Evolutionary conservation across 2,329 filamentous ascomycete species (phyloP).

Genomic region (Penicillium sp.): DNA sequence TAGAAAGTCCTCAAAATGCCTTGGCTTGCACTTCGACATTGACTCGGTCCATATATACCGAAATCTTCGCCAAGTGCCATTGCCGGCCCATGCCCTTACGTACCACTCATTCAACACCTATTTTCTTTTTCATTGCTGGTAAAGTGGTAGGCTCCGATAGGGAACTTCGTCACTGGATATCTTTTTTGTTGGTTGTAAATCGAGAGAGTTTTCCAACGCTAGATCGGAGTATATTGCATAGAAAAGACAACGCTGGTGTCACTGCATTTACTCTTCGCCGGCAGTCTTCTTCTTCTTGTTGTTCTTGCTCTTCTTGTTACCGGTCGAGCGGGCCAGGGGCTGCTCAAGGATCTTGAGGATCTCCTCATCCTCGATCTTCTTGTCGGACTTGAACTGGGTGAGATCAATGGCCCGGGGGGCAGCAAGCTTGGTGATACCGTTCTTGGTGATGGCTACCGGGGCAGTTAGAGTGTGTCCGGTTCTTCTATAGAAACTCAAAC

Average conservation of each 20-base stretch:
- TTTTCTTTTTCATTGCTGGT: slow-evolving; percentile 10
- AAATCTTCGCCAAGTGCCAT: slow-evolving; percentile 4
- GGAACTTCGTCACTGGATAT: slow-evolving; percentile 23
- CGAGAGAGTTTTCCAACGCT: slow-evolving; percentile 10
- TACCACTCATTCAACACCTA: slow-evolving; percentile 8
- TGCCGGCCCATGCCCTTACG: slow-evolving; percentile 2
- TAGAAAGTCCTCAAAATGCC: slow-evolving; percentile 1
- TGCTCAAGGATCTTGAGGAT: slow-evolving; percentile 90
- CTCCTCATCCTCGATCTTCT: slow-evolving; percentile 97
- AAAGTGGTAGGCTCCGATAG: slow-evolving; percentile 12
- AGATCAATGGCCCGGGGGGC: slow-evolving; percentile 70
- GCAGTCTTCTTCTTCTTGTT: slow-evolving; percentile 76
- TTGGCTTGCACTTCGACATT: background rate
- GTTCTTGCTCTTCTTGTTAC: slow-evolving; percentile 78
- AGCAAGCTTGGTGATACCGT: slow-evolving; percentile 82
- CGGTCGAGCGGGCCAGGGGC: slow-evolving; percentile 61
- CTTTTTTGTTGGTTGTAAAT: slow-evolving; percentile 15
- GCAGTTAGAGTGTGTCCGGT: slow-evolving; percentile 19
- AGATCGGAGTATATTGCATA: slow-evolving; percentile 18
- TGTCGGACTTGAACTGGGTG: slow-evolving; percentile 83
- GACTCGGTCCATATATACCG: slow-evolving; percentile 8
- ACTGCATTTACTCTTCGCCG: slow-evolving; percentile 38
- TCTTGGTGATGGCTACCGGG: slow-evolving; percentile 82
- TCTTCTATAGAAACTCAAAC: slow-evolving; percentile 35
- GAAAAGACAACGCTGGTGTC: slow-evolving; percentile 16